Evolutionary conservation across 2,329 filamentous ascomycete species (phyloP), one percentile per base, ranked within the genome.

Genomic region (Graphilbum fragrans): DNA sequence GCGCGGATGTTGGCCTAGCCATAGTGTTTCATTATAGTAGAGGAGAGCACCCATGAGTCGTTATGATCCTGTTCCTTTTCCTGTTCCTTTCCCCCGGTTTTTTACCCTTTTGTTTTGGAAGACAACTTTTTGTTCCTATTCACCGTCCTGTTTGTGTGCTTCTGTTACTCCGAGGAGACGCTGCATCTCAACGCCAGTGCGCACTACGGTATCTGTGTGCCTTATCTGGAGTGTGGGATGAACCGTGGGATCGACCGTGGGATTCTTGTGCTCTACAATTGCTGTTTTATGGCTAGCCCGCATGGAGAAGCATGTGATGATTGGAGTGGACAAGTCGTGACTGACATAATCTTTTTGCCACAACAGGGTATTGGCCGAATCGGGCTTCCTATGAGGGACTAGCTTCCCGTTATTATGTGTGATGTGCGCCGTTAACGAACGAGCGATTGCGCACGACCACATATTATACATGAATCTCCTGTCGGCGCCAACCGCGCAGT

Each of bases 281-380:
- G n/a, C n/a, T n/a, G n/a, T n/a, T n/a, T n/a, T n/a, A n/a, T n/a
- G 9, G 16, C 16, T 31, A 10, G 19, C 21, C 9, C 20, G 8
- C 11, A 8, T 10, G 5, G 37, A 6, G 12, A 7, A 4, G 9
- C 3, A 21, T 16, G 16, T 11, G 37, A n/a, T 18, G 12, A 4
- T 21, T 23, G 14, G 38, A 12, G 31, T 20, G 32, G 10, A 20
- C 16, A 29, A 14, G 11, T 7, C 10, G 5, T 9, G 32, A 42
- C 45, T 51, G 38, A 49, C 45, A 16, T 32, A 9, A 29, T 29
- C 18, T 27, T n/a, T 35, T 21, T 27, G 22, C 18, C 29, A 14
- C 17, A 37, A 44, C 45, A 58, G 56, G 45, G 56, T 58, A 37
- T 42, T 58, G 47, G 56, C 56, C 46, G 56, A 58, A 40, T 58